These are phyloP conservation scores for Cicer cuneatum DNA, from an alignment of 306 rosid genomes.

Conservation along the genomic window DNA sequence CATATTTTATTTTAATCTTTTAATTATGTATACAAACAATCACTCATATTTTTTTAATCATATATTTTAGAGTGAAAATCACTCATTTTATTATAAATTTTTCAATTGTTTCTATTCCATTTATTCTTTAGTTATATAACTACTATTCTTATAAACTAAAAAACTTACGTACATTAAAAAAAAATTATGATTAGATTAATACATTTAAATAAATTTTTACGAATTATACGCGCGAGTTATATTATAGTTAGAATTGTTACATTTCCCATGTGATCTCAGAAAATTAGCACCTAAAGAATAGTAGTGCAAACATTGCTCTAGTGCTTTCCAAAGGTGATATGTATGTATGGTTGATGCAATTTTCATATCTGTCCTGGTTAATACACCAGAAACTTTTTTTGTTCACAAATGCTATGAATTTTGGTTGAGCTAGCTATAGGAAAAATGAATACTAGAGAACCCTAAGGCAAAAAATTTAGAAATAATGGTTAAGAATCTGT, in stretches of 20 bases:
- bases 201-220: no score
- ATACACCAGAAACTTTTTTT: not conserved
- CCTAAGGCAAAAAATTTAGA: not conserved
- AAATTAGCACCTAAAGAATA: conserved; percentile 10
- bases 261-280: conserved; percentile 10
- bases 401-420: not conserved
- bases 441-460: not conserved
- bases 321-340: not conserved
- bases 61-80: no score
- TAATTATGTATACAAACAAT: no score
- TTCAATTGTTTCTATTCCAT: no score
- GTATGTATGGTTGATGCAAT: not conserved
- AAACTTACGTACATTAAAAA: no score
- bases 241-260: not conserved
- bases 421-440: not conserved
- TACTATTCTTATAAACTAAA: no score
- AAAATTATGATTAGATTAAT: no score
- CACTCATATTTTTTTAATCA: no score
- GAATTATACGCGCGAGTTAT: no score
- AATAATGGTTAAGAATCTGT: not conserved
- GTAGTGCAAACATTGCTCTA: not conserved
- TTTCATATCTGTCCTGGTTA: not conserved
- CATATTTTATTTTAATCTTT: no score
- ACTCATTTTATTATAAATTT: no score
- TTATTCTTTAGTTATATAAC: no score